These are phyloP conservation scores for Solanum microdontum DNA, from an alignment of 257 asterid species.

Conservation along the genomic window DNA sequence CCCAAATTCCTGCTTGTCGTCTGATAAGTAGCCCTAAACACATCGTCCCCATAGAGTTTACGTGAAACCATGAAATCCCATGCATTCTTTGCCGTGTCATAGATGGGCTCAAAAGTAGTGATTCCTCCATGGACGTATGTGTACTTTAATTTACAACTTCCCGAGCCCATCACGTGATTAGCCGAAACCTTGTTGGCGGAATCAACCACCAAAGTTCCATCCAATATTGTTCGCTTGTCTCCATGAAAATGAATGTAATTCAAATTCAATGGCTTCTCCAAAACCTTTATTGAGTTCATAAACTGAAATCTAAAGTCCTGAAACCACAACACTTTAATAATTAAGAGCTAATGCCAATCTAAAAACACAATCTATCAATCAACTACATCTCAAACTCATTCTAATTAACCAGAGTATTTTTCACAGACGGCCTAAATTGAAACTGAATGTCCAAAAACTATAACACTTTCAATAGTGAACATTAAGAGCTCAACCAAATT, in stretches of 20 bases:
- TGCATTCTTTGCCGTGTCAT: constrained; percentile 57
- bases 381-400: not conserved
- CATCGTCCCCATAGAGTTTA: constrained; percentile 56
- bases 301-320: constrained; percentile 89
- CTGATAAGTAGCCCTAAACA: constrained; percentile 75
- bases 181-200: constrained; percentile 79
- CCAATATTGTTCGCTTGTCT: constrained; percentile 51
- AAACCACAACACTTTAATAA: not conserved
- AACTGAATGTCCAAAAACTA: not conserved
- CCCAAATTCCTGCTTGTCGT: constrained; percentile 67
- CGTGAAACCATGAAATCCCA: constrained; percentile 81
- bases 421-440: not conserved
- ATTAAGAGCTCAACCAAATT: not conserved
- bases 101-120: constrained; percentile 75
- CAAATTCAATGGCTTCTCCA: constrained; percentile 76
- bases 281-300: constrained; percentile 58
- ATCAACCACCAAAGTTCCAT: constrained; percentile 75
- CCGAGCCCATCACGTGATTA: constrained; percentile 69
- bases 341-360: not conserved
- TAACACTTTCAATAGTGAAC: not conserved
- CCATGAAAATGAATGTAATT: constrained; percentile 63
- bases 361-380: not conserved
- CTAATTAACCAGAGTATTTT: not conserved
- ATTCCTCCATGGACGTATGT: constrained; percentile 61
- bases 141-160: constrained; percentile 62